Evolutionary conservation across 2,329 filamentous ascomycete genomes (phyloP).

Genomic region (Ceratocystis albifundus): DNA sequence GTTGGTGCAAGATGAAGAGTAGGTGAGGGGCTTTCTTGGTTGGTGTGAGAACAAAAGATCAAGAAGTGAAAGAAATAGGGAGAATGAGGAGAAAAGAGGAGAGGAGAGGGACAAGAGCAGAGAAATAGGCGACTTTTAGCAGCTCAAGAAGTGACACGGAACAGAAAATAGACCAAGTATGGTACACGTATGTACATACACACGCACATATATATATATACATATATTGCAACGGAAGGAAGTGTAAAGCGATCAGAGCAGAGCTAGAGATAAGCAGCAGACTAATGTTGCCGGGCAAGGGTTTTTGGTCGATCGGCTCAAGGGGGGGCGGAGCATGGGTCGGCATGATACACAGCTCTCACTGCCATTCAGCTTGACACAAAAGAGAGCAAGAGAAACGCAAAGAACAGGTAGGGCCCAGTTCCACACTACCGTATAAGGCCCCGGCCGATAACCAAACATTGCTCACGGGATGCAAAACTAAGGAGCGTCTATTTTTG

Average conservation of each 20-base stretch:
- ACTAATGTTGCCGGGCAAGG: not conserved
- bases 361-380: not conserved
- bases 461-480: not conserved
- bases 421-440: slow-evolving; percentile 1
- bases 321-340: slow-evolving; percentile 3
- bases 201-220: not conserved
- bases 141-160: not conserved
- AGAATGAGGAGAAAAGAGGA: not conserved
- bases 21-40: not conserved
- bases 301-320: slow-evolving; percentile 4
- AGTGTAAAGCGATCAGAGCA: not conserved
- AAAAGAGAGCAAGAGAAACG: not conserved
- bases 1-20: not conserved
- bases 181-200: not conserved
- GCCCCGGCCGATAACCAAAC: slow-evolving; percentile 1
- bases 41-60: not conserved
- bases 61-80: not conserved
- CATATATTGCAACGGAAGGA: slow-evolving; percentile 2
- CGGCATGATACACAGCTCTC: slow-evolving; percentile 6
- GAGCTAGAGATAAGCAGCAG: not conserved
- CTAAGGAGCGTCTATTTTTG: not conserved
- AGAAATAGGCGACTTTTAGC: not conserved
- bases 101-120: slow-evolving; percentile 1
- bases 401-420: not conserved
- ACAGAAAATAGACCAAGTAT: not conserved